These are phyloP conservation scores for Ophiostoma triangulosporum DNA, from an alignment of 2,329 filamentous ascomycete species.

Conservation along the genomic window DNA sequence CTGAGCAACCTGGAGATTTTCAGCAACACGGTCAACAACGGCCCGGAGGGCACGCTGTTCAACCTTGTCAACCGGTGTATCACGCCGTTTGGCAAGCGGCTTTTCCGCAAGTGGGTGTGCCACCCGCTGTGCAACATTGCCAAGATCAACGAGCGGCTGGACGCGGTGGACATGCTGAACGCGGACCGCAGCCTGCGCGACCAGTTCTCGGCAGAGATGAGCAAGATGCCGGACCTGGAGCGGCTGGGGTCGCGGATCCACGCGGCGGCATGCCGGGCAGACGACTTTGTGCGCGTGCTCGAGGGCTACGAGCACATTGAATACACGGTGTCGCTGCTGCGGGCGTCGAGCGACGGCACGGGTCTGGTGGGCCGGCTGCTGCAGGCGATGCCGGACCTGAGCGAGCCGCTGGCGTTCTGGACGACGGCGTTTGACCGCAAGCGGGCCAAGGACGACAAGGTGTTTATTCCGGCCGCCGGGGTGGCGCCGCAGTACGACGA, in stretches of 20 bases:
- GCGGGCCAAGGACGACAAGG: constrained; percentile 64
- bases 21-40: constrained; percentile 79
- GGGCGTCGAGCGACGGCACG: constrained; percentile 59
- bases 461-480: constrained; percentile 73
- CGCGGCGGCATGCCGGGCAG: constrained; percentile 74
- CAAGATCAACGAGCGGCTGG: constrained; percentile 84
- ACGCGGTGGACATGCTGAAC: constrained; percentile 81
- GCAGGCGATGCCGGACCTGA: constrained; percentile 71
- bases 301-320: constrained; percentile 98
- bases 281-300: constrained; percentile 85
- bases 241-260: constrained; percentile 89
- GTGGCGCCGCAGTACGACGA: constrained; percentile 87
- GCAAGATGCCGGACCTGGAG: constrained; percentile 87
- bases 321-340: constrained; percentile 74
- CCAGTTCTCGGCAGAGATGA: constrained; percentile 75
- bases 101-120: constrained; percentile 94
- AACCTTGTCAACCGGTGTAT: constrained; percentile 84
- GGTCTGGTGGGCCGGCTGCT: constrained; percentile 78
- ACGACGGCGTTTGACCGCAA: constrained; percentile 78
- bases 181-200: constrained; percentile 69
- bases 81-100: constrained; percentile 90
- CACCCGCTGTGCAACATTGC: constrained; percentile 78
- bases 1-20: constrained; percentile 98
- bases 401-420: constrained; percentile 66
- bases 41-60: constrained; percentile 76